A percentile compares a stretch with the other conserved stretches of the same genome.
Conservation (phyloP, 257 asterid genomes). For the Hygrophila difformis region DNA sequence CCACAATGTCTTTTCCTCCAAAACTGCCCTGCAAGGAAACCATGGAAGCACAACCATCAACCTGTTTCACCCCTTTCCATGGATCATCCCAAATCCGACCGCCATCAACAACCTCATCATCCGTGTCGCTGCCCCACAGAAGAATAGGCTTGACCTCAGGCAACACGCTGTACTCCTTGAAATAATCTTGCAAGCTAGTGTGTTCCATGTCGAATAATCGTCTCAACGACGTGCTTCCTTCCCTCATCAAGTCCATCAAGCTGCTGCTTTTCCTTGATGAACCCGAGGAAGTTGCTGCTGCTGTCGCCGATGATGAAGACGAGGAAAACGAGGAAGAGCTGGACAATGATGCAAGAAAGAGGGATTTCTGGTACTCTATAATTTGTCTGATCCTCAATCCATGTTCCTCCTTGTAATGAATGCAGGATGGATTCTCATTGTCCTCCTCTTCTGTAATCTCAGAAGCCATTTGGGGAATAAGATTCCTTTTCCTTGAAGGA, state of each 20-base stretch:
- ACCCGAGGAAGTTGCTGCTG: constrained; percentile 25
- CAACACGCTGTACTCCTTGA: constrained; percentile 54
- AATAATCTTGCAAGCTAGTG: constrained; percentile 20
- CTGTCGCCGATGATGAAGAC: constrained; percentile 18
- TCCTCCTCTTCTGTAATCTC: constrained; percentile 40
- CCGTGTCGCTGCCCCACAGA: constrained; percentile 37
- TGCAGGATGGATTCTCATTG: not conserved
- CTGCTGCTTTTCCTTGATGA: constrained; percentile 31
- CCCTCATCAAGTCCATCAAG: constrained; percentile 53
- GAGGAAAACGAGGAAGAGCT: constrained; percentile 28
- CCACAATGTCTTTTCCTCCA: not conserved
- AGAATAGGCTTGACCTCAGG: constrained; percentile 40
- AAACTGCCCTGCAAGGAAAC: constrained; percentile 12
- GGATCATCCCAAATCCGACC: constrained; percentile 38
- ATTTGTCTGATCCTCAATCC: constrained; percentile 33
- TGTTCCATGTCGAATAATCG: constrained; percentile 70
- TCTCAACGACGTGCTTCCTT: constrained; percentile 56
- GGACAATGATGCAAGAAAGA: constrained; percentile 30
- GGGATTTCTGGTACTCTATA: constrained; percentile 48
- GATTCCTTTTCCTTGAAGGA: too few relatives aligned
- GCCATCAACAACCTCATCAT: constrained; percentile 28
- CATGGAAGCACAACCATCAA: constrained; percentile 14
- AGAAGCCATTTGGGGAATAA: constrained; percentile 55
- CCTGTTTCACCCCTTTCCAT: constrained; percentile 6
- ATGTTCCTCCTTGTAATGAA: constrained; percentile 27